A percentile compares a stretch with the other conserved stretches of the same genome.
phyloP scores from a whole-genome alignment of 2,329 filamentous ascomycete species.

The Alternaria gansuensis region DNA sequence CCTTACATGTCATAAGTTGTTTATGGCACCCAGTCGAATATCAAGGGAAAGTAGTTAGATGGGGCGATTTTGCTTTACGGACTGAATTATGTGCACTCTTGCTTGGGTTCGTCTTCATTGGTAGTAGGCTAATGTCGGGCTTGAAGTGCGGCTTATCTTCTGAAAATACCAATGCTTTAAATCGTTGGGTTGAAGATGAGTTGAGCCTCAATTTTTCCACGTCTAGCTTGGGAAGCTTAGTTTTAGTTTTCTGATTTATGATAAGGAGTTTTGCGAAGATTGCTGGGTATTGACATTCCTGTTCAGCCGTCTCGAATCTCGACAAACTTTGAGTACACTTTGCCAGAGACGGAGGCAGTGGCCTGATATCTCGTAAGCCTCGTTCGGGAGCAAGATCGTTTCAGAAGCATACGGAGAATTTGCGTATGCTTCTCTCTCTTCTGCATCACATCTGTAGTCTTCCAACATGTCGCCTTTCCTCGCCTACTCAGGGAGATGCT shows the following conservation, averaged over 20 bases:
- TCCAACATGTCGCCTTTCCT: background rate
- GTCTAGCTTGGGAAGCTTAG: background rate
- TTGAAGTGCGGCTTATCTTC: background rate
- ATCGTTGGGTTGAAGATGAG: background rate
- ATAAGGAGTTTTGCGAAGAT: constrained; percentile 5
- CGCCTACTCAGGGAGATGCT: background rate
- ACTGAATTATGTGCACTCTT: constrained; percentile 1
- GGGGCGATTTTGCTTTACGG: constrained; percentile 7
- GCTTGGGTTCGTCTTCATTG: background rate
- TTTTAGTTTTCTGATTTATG: background rate
- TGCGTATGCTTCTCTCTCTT: background rate
- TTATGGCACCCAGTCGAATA: background rate
- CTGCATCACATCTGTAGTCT: background rate
- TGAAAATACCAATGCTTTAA: background rate
- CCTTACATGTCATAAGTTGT: background rate
- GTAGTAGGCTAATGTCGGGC: background rate
- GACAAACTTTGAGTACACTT: background rate
- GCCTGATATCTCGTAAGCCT: background rate
- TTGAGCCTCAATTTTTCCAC: background rate
- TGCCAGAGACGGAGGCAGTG: background rate
- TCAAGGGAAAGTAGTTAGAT: background rate
- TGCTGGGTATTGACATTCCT: background rate
- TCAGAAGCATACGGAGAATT: background rate
- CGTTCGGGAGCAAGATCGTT: background rate
- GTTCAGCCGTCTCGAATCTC: background rate